phyloP scores from a whole-genome alignment of 1,284 basidiomycete genomes.

The Microbotryum violaceum region DNA sequence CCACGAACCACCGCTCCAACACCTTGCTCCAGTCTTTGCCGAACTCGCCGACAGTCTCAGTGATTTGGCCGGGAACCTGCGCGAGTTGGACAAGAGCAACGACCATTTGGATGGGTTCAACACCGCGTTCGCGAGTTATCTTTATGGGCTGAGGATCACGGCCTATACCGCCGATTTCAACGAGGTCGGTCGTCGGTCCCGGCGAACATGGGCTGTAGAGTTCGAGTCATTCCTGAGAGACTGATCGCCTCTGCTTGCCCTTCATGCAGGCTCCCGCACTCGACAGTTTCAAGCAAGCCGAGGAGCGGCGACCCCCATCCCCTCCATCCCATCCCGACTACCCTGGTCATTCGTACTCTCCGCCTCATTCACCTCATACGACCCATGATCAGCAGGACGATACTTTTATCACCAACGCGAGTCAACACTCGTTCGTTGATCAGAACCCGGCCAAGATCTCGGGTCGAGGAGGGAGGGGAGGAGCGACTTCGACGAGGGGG shows the following conservation, averaged over 20 bases:
- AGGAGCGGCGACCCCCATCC: constrained; percentile 1
- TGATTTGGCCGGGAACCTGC: constrained; percentile 39
- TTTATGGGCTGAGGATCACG: constrained; percentile 43
- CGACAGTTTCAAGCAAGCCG: constrained; percentile 27
- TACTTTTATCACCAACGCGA: constrained; percentile 22
- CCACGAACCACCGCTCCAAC: constrained; percentile 36
- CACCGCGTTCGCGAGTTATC: constrained; percentile 41
- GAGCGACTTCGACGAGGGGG: constrained; percentile 5
- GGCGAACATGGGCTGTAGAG: not conserved
- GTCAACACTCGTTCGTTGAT: not conserved
- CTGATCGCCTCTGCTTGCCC: not conserved
- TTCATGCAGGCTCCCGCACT: constrained; percentile 21
- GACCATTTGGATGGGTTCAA: constrained; percentile 40
- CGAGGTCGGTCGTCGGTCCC: constrained; percentile 29
- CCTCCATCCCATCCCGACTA: not conserved
- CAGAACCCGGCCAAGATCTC: not conserved
- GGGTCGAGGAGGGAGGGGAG: constrained; percentile 1
- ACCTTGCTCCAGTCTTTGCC: constrained; percentile 37
- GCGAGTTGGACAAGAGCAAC: constrained; percentile 36
- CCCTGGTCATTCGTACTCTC: not conserved
- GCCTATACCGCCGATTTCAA: constrained; percentile 43
- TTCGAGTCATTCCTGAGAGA: not conserved
- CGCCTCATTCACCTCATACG: not conserved
- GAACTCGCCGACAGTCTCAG: constrained; percentile 40
- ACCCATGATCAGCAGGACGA: not conserved